phyloP scores from a whole-genome alignment of 495 filamentous ascomycete species.

The Penicillium subrubescens region DNA sequence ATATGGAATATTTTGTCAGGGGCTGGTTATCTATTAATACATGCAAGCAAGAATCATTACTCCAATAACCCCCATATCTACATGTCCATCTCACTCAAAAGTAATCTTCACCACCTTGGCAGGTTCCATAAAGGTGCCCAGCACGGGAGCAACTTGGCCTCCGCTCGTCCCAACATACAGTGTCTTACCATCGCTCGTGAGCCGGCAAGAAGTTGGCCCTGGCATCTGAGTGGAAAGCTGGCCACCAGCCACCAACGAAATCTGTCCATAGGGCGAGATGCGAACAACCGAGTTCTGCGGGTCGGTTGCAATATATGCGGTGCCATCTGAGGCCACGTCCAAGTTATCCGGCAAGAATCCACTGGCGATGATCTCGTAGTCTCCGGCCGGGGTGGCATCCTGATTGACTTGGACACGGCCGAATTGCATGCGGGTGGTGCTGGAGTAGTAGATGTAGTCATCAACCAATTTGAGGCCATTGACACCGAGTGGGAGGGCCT shows the following conservation, averaged over 20 bases:
- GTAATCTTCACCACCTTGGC: conserved; percentile 32
- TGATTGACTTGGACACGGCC: conserved; percentile 33
- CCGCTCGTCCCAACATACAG: conserved; percentile 37
- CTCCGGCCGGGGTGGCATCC: conserved; percentile 27
- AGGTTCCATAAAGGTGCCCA: conserved; percentile 33
- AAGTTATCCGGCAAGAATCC: conserved; percentile 37
- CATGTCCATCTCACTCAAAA: conserved; percentile 5
- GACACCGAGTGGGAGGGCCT: conserved; percentile 35
- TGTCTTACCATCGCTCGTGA: conserved; percentile 26
- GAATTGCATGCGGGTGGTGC: conserved; percentile 36
- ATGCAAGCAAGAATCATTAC: not conserved
- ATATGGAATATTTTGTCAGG: no score
- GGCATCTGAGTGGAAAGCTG: conserved; percentile 30
- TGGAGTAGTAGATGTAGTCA: conserved; percentile 43
- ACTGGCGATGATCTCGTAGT: conserved; percentile 34
- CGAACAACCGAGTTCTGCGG: conserved; percentile 31
- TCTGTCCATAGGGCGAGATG: conserved; percentile 28
- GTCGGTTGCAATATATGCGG: conserved; percentile 38
- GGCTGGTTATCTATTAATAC: not conserved
- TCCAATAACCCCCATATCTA: not conserved
- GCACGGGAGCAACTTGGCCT: conserved; percentile 30
- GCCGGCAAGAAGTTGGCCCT: conserved; percentile 29
- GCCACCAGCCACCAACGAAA: conserved; percentile 29
- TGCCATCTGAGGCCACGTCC: conserved; percentile 37
- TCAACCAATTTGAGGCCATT: conserved; percentile 38